Evolutionary conservation across 352 stramenopile genomes (phyloP), one percentile per base, ranked within the genome.

Genomic region (Paralagenidium karlingii): DNA sequence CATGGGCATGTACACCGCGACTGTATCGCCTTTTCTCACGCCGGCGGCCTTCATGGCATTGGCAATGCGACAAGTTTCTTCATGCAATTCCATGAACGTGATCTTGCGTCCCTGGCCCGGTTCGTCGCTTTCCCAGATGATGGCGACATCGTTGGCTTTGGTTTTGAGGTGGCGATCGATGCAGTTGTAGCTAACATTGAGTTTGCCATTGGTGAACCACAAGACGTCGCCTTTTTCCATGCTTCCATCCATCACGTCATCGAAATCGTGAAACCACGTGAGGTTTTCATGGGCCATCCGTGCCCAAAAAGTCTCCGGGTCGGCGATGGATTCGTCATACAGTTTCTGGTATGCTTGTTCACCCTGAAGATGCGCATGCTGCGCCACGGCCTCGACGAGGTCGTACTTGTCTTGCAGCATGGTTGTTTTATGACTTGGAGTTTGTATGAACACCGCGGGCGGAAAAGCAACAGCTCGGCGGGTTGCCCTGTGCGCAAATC

Each of bases 1-100:
- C 95, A 99, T 99, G 24, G 96, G 96, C 95, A 99, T 97, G 73
- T 99, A 99, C 24, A 98, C 81, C 13, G 91, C 96, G 4, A 98
- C 95, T 8, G 91, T 83, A 68, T 98, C 94, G 5, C 94, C 94
- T 53, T 96, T 79, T 40, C 60, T 60, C n/a, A 88, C 60, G 26
- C 94, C 93, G 13, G 68, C 60, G 13, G 75, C 56, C 45, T 95
- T 90, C 49, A 99, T 80, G n/a, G 88, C 90, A 58, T 98, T 98
- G 3, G 96, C 94, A 49, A 99, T 89, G 13, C 90, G 65, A 45
- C 73, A 98, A 10, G 96, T 87, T 40, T 95, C 79, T 13, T 61
- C 52, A 20, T 94, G 68, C 24, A 98, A 47, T 43, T 98, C 82
- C 19, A 58, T 58, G 61, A 96, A 98, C 7, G 90, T 96, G 41